phyloP scores from a whole-genome alignment of 345 rosid species.

The Populus davidiana region DNA sequence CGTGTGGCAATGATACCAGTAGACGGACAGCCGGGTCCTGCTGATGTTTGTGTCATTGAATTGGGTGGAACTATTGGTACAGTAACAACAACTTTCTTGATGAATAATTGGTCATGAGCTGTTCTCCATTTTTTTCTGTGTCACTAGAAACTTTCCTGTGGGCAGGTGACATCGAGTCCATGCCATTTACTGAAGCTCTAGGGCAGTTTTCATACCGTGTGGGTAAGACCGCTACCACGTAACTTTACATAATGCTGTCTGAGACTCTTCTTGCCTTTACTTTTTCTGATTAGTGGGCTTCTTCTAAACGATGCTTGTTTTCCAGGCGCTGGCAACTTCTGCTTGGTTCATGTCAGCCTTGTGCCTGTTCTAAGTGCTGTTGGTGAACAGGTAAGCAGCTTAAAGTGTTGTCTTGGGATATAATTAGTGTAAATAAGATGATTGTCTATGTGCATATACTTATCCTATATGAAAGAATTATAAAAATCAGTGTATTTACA shows the following conservation, averaged over 20 bases:
- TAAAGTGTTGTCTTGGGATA: neutral
- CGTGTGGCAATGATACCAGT: conserved; percentile 76
- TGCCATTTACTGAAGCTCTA: conserved; percentile 98
- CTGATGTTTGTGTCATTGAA: conserved; percentile 97
- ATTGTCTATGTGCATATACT: neutral
- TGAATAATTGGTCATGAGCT: neutral
- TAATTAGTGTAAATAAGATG: neutral
- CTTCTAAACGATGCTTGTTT: conserved; percentile 15
- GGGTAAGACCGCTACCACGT: conserved; percentile 43
- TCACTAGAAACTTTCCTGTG: conserved; percentile 7
- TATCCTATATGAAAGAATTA: neutral
- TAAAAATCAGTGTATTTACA: neutral
- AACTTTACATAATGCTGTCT: neutral
- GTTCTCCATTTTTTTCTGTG: conserved; percentile 10
- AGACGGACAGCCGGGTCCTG: conserved; percentile 71
- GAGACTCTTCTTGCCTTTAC: neutral
- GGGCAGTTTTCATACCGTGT: conserved; percentile 94
- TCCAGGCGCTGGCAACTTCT: conserved; percentile 80
- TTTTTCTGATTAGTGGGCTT: neutral
- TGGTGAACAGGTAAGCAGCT: conserved; percentile 78
- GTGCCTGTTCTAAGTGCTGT: conserved; percentile 95
- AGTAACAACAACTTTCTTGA: neutral
- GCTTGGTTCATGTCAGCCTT: conserved; percentile 97
- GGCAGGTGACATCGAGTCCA: conserved; percentile 96
- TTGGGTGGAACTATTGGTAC: conserved; percentile 98